Evolutionary conservation across 768 basidiomycete genomes (phyloP).

Genomic region (Tricholoma sp.): DNA sequence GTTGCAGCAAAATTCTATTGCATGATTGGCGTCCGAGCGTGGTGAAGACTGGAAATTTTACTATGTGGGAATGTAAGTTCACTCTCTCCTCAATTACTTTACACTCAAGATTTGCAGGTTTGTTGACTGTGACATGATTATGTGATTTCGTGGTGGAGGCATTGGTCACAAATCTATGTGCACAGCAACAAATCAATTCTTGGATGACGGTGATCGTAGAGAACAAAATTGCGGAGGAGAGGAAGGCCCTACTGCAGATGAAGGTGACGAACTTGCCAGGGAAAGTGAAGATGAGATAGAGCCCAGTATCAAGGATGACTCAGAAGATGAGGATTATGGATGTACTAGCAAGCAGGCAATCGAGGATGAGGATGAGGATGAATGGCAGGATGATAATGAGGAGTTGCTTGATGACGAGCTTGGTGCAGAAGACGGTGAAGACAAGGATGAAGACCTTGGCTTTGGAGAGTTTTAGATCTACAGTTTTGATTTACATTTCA

Average conservation of each 20-base stretch:
- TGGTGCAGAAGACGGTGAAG: not conserved
- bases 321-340: not conserved
- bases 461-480: too few species aligned
- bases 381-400: not conserved
- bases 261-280: not conserved
- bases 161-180: not conserved
- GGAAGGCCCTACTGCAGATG: not conserved
- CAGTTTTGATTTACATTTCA: too few species aligned
- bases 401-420: not conserved
- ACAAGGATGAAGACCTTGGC: too few species aligned
- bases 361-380: not conserved
- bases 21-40: not conserved
- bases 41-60: not conserved
- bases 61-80: not conserved
- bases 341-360: not conserved
- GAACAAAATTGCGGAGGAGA: not conserved
- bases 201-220: not conserved
- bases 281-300: conserved; percentile 1
- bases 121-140: not conserved
- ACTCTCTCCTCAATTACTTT: not conserved
- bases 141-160: not conserved
- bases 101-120: not conserved
- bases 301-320: not conserved
- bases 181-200: not conserved
- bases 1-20: not conserved